Percentiles rank a stretch among this genome's conserved stretches.
phyloP scores from a whole-genome alignment of 2,329 filamentous ascomycete species.

The Ramularia endophylla region DNA sequence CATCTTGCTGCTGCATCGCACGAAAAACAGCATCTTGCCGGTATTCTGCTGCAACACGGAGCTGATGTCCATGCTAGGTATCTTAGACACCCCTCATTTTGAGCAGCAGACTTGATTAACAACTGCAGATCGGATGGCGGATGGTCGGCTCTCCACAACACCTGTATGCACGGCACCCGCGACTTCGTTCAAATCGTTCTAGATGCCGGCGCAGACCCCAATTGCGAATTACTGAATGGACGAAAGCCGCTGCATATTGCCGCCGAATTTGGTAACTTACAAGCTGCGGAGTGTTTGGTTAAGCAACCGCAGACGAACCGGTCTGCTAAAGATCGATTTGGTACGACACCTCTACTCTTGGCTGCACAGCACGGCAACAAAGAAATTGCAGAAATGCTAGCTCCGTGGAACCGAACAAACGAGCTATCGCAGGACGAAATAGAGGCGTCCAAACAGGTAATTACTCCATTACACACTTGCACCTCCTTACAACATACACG shows the following conservation, averaged over 20 bases:
- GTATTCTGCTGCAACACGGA: constrained; percentile 87
- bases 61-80: constrained; percentile 73
- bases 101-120: too few relatives aligned
- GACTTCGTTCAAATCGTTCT: constrained; percentile 19
- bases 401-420: constrained; percentile 35
- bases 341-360: constrained; percentile 39
- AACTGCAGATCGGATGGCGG: constrained; percentile 67
- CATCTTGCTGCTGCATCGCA: constrained; percentile 19
- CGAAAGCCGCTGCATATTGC: constrained; percentile 25
- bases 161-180: constrained; percentile 13
- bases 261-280: constrained; percentile 23
- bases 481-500: too few relatives aligned
- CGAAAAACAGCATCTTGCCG: constrained; percentile 46
- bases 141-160: constrained; percentile 75
- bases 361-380: constrained; percentile 36
- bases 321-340: constrained; percentile 37
- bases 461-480: background rate
- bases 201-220: constrained; percentile 21
- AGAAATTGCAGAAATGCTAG: constrained; percentile 38
- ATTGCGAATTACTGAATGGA: constrained; percentile 20
- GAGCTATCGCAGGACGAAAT: constrained; percentile 18
- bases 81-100: too few relatives aligned
- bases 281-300: constrained; percentile 19
- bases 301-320: constrained; percentile 27
- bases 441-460: constrained; percentile 13